A percentile compares a stretch with the other conserved stretches of the same genome.
Evolutionary conservation across 2,329 filamentous ascomycete genomes (phyloP).

Genomic region (Pyrenophora graminea): DNA sequence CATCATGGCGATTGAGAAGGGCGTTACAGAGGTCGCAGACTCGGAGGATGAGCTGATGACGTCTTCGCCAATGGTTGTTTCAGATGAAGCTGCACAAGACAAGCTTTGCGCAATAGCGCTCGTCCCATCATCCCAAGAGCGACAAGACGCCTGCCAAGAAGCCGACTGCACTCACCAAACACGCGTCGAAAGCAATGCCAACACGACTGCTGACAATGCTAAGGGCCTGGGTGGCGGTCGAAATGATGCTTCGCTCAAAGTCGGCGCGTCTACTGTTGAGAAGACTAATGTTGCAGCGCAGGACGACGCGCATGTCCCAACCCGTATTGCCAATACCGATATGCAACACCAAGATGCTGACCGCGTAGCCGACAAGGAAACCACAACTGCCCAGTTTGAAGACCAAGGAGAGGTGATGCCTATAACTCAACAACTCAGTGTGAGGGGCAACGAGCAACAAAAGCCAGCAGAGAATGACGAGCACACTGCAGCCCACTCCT

Average conservation of each 20-base stretch:
- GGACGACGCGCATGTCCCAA: neutral
- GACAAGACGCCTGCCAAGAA: conserved; percentile 25
- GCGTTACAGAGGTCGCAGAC: conserved; percentile 35
- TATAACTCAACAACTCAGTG: neutral
- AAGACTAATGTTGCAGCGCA: conserved; percentile 7
- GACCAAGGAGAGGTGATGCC: neutral
- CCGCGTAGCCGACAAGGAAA: neutral
- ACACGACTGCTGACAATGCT: conserved; percentile 6
- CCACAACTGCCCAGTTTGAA: neutral
- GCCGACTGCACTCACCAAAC: conserved; percentile 21
- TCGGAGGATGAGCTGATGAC: conserved; percentile 41
- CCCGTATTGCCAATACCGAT: neutral
- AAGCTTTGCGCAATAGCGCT: conserved; percentile 26
- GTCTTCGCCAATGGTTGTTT: conserved; percentile 30
- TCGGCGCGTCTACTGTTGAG: conserved; percentile 10
- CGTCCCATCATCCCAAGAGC: conserved; percentile 22
- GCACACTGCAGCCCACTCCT: neutral
- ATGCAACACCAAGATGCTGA: neutral
- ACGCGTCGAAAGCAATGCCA: conserved; percentile 11
- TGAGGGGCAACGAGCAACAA: neutral
- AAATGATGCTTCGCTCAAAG: conserved; percentile 15
- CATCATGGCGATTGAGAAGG: conserved; percentile 31
- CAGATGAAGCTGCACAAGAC: conserved; percentile 17
- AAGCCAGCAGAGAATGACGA: neutral
- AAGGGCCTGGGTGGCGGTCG: conserved; percentile 19